Evolutionary conservation across 106 monocot genomes (phyloP).

Genomic region (Dioscorea zingiberensis): DNA sequence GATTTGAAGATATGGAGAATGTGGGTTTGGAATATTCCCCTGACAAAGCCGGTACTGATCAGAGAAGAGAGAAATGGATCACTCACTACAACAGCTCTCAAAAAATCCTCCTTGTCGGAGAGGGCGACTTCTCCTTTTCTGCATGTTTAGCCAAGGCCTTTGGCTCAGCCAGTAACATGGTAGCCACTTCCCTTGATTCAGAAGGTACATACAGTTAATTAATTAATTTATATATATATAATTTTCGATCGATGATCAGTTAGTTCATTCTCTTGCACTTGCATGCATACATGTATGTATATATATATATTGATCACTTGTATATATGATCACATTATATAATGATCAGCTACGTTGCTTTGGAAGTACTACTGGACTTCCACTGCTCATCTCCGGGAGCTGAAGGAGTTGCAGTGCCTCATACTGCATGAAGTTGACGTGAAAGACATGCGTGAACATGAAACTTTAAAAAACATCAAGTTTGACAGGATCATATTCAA

Average conservation of each 20-base stretch:
- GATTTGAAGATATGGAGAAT: too few relatives aligned
- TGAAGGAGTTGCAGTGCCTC: neutral
- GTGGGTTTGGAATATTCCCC: too few relatives aligned
- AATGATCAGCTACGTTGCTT: neutral
- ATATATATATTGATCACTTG: too few relatives aligned
- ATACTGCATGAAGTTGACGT: slow-evolving; percentile 10
- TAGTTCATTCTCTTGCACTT: too few relatives aligned
- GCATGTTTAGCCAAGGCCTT: slow-evolving; percentile 1
- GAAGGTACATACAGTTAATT: slow-evolving; percentile 1
- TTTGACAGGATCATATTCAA: slow-evolving; percentile 18
- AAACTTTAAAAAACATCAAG: neutral
- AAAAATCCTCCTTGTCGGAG: neutral
- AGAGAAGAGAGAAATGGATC: neutral
- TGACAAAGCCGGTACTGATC: neutral
- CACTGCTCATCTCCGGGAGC: neutral
- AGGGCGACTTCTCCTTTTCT: slow-evolving; percentile 2
- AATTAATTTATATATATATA: neutral
- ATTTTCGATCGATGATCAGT: too few relatives aligned
- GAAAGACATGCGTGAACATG: slow-evolving; percentile 9
- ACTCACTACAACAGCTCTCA: slow-evolving; percentile 4
- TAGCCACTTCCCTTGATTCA: slow-evolving; percentile 1
- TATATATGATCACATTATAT: too few relatives aligned
- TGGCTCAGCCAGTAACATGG: neutral
- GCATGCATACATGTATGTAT: too few relatives aligned
- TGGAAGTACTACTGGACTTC: slow-evolving; percentile 10